Evolutionary conservation across 495 filamentous ascomycete genomes (phyloP), one percentile per base, ranked within the genome.

Genomic region (Astrothelium subdiscretum): DNA sequence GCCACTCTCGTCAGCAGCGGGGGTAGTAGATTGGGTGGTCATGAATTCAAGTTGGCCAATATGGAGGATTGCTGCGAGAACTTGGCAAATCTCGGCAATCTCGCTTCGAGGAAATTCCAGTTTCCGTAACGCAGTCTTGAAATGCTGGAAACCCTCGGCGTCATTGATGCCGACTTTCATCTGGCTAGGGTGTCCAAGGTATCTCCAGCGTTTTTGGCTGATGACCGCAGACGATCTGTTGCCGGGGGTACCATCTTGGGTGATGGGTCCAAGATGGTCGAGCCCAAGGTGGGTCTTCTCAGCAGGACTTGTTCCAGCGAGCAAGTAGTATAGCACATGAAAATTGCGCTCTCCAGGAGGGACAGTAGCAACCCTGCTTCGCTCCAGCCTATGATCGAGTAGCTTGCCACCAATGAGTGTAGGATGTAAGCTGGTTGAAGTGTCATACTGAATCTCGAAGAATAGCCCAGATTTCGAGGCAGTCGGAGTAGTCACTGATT

Each of bases 121-220:
- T 71, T 95, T 97, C 52, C 92, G 78, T 59, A 98, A 76, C 2
- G 94, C 94, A 0, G 89, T 96, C 78, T 98, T 98, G 79, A 98
- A 98, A 59, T 96, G 87, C 71, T 95, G 89, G 74, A 98, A 98
- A 0, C 92, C 92, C 69, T 96, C 92, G 3, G 83, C 77, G 72
- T 98, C 94, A 70, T 98, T 96, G 71, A 98, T 89, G 26, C 94
- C 94, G 32, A 97, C 90, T 71, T 96, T 97, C 31, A 98, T 80
- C 70, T 98, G 94, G 0, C 92, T 96, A 1, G 92, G 92, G 70
- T 98, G 94, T 22, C 94, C 94, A 27, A 98, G 80, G 73, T 97
- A 98, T 69, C 89, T 84, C 94, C 94, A 98, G 72, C 94, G 77
- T 76, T 88, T 92, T 65, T 85, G 81, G 24, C 78, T 79, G 18